These are phyloP conservation scores for Saccharomycopsis amapae DNA, from an alignment of 805 yeast genomes.

Conservation along the genomic window DNA sequence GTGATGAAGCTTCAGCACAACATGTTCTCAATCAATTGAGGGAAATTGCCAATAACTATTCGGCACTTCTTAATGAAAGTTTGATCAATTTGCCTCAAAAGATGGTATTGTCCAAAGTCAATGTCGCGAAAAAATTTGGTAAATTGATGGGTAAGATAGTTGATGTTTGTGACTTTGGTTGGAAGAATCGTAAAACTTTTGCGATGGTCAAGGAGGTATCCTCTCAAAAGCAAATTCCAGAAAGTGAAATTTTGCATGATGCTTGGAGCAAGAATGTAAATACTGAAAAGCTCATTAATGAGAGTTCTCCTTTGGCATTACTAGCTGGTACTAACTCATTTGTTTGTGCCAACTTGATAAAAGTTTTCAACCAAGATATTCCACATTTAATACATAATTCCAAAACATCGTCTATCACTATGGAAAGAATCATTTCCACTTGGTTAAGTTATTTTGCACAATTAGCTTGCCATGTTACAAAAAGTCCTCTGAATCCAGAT, in stretches of 20 bases:
- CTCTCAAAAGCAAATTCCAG: too few relatives aligned
- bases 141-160: constrained; percentile 47
- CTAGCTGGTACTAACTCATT: background rate
- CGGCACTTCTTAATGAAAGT: constrained; percentile 36
- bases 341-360: background rate
- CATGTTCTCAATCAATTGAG: constrained; percentile 49
- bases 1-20: constrained; percentile 38
- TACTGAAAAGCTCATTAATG: background rate
- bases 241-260: background rate
- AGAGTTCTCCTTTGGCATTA: background rate
- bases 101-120: constrained; percentile 45
- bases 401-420: constrained; percentile 49
- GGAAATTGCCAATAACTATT: constrained; percentile 42
- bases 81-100: constrained; percentile 42
- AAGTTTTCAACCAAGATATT: constrained; percentile 1
- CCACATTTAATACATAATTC: background rate
- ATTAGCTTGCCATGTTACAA: background rate
- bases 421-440: background rate
- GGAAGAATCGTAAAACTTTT: background rate
- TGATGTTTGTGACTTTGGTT: constrained; percentile 34
- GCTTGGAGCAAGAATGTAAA: constrained; percentile 5
- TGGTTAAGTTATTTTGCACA: constrained; percentile 3
- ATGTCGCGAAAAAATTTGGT: constrained; percentile 47
- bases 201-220: background rate
- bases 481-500: background rate